These are phyloP conservation scores for Leccinum griseonigrum DNA, from an alignment of 1,284 basidiomycete genomes.

Conservation along the genomic window DNA sequence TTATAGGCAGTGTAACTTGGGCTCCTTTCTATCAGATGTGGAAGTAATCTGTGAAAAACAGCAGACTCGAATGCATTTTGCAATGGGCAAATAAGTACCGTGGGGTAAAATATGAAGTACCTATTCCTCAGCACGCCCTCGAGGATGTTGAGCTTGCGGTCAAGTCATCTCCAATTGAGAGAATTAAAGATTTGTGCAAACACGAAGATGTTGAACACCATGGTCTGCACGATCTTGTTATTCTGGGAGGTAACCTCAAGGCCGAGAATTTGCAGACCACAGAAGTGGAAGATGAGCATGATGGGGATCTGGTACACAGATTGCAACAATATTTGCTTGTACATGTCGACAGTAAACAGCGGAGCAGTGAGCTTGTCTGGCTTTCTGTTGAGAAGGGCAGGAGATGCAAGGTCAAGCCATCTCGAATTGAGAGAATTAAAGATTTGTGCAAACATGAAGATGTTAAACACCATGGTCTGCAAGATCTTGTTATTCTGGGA, in stretches of 20 bases:
- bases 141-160: conserved; percentile 87
- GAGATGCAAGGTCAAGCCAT: conserved; percentile 82
- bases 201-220: conserved; percentile 97
- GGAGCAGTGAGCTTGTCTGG: conserved; percentile 89
- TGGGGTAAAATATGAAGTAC: conserved; percentile 64
- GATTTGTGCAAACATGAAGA: conserved; percentile 96
- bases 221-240: conserved; percentile 67
- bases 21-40: no score
- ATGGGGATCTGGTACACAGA: conserved; percentile 85
- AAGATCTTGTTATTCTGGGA: conserved; percentile 53
- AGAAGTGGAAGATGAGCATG: conserved; percentile 89
- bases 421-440: conserved; percentile 94
- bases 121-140: conserved; percentile 78
- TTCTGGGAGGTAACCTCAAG: conserved; percentile 45
- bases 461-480: conserved; percentile 92
- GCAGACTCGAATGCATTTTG: no score
- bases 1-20: no score
- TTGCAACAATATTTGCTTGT: conserved; percentile 93
- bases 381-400: conserved; percentile 80
- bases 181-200: conserved; percentile 97
- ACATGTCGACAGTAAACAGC: conserved; percentile 89
- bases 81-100: no score
- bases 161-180: conserved; percentile 87
- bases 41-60: no score
- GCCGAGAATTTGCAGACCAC: conserved; percentile 71